A percentile compares a stretch with the other conserved stretches of the same genome.
These are phyloP conservation scores for Kodamaea leandrae DNA, from an alignment of 805 yeast species.

Conservation along the genomic window DNA sequence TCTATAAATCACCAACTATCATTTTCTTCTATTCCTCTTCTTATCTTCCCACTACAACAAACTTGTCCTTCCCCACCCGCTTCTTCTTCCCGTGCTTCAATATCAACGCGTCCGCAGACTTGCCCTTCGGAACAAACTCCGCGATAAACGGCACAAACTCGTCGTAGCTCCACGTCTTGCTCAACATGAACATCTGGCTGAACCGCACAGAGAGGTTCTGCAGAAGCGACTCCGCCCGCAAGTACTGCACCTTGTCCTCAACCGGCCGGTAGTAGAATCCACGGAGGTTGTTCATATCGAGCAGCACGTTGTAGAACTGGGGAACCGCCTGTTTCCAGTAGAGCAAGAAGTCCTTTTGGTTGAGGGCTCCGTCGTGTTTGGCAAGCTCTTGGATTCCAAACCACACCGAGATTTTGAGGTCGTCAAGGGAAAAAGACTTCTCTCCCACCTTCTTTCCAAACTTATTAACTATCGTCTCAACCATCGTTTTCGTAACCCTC, in stretches of 20 bases:
- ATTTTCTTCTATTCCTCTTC: background rate
- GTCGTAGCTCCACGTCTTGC: constrained; percentile 37
- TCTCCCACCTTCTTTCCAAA: constrained; percentile 33
- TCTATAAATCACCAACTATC: too few relatives aligned
- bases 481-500: constrained; percentile 27
- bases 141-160: constrained; percentile 37
- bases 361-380: constrained; percentile 17
- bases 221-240: constrained; percentile 51
- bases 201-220: constrained; percentile 11
- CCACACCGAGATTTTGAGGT: constrained; percentile 51
- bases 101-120: constrained; percentile 36
- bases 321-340: constrained; percentile 66
- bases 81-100: constrained; percentile 38
- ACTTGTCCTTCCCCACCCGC: constrained; percentile 31
- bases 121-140: constrained; percentile 31
- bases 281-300: constrained; percentile 50
- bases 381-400: constrained; percentile 56
- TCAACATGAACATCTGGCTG: constrained; percentile 25
- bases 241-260: constrained; percentile 46
- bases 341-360: constrained; percentile 55
- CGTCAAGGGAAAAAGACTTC: constrained; percentile 42
- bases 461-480: constrained; percentile 48
- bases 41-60: constrained; percentile 18
- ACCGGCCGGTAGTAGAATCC: constrained; percentile 56
- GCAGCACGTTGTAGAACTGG: constrained; percentile 55